A percentile compares a stretch with the other conserved stretches of the same genome.
These are phyloP conservation scores for Trametes hirsuta DNA, from an alignment of 1,284 basidiomycete genomes.

Conservation along the genomic window DNA sequence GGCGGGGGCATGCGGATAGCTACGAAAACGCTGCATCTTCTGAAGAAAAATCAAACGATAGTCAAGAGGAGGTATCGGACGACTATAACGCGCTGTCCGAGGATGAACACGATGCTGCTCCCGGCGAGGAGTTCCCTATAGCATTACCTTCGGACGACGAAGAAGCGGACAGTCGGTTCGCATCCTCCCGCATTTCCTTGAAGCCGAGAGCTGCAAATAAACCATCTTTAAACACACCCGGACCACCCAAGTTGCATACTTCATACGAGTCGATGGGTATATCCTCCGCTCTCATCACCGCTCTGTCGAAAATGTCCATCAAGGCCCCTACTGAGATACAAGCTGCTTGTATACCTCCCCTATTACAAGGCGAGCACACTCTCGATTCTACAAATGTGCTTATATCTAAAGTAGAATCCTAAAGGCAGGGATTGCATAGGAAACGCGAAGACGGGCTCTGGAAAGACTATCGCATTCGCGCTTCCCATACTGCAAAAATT, in stretches of 20 bases:
- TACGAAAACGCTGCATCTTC: slow-evolving; percentile 15
- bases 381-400: neutral
- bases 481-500: slow-evolving; percentile 93
- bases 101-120: slow-evolving; percentile 3
- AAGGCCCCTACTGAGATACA: slow-evolving; percentile 89
- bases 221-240: neutral
- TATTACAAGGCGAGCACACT: slow-evolving; percentile 69
- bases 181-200: slow-evolving; percentile 31
- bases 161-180: slow-evolving; percentile 17
- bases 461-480: slow-evolving; percentile 98
- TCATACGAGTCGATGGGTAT: slow-evolving; percentile 79
- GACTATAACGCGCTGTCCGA: slow-evolving; percentile 6
- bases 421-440: slow-evolving; percentile 93
- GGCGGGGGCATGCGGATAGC: slow-evolving; percentile 11
- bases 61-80: neutral
- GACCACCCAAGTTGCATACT: slow-evolving; percentile 23
- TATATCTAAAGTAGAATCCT: slow-evolving; percentile 24
- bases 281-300: slow-evolving; percentile 67
- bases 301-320: slow-evolving; percentile 86
- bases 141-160: slow-evolving; percentile 7
- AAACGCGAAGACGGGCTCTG: slow-evolving; percentile 97
- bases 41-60: slow-evolving; percentile 2
- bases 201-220: slow-evolving; percentile 23
- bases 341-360: slow-evolving; percentile 85
- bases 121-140: neutral